phyloP scores from a whole-genome alignment of 768 basidiomycete species.

The Boletus edulis region DNA sequence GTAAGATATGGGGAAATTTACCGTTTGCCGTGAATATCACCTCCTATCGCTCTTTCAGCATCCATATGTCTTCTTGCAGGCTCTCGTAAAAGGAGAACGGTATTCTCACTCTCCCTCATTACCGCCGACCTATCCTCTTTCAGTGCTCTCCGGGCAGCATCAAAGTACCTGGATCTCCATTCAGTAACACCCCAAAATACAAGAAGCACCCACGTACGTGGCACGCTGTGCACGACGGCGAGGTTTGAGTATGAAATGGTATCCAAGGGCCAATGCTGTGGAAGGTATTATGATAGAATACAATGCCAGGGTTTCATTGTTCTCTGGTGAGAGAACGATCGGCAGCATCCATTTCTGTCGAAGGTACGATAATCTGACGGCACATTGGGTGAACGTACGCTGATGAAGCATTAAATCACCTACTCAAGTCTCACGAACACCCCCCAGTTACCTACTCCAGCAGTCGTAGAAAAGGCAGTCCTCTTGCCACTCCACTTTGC shows the following conservation, averaged over 20 bases:
- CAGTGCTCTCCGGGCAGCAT: slow-evolving; percentile 57
- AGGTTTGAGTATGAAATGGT: slow-evolving; percentile 58
- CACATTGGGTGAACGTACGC: slow-evolving; percentile 12
- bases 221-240: slow-evolving; percentile 51
- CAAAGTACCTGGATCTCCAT: slow-evolving; percentile 54
- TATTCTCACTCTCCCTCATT: slow-evolving; percentile 62
- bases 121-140: slow-evolving; percentile 64
- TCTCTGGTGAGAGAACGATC: slow-evolving; percentile 52
- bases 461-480: slow-evolving; percentile 41
- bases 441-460: slow-evolving; percentile 44
- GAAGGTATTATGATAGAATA: slow-evolving; percentile 56
- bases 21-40: slow-evolving; percentile 36
- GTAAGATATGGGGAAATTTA: slow-evolving; percentile 12
- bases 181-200: slow-evolving; percentile 15
- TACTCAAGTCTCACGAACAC: slow-evolving; percentile 58
- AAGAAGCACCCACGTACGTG: slow-evolving; percentile 38
- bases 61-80: slow-evolving; percentile 62
- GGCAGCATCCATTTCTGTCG: slow-evolving; percentile 59
- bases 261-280: slow-evolving; percentile 48
- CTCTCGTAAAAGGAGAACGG: slow-evolving; percentile 61
- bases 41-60: slow-evolving; percentile 64
- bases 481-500: slow-evolving; percentile 50
- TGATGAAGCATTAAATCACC: slow-evolving; percentile 12
- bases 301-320: slow-evolving; percentile 45
- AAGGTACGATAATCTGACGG: slow-evolving; percentile 49